A percentile compares a stretch with the other conserved stretches of the same genome.
These are phyloP conservation scores for Aureobasidium sp. DNA, from an alignment of 2,329 filamentous ascomycete genomes.

Conservation along the genomic window DNA sequence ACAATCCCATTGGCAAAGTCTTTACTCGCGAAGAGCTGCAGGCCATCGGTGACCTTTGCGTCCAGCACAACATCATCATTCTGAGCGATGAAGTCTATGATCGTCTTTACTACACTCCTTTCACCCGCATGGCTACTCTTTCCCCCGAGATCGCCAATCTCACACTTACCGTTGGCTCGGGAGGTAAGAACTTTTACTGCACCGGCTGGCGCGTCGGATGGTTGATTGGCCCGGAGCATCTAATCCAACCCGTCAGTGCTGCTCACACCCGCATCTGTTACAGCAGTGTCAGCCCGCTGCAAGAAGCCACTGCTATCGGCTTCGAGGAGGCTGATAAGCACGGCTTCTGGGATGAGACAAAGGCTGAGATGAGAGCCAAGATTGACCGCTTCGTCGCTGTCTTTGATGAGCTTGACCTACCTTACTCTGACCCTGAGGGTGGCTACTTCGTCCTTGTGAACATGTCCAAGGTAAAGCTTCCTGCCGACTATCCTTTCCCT, in stretches of 20 bases:
- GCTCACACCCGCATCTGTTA: slow-evolving; percentile 97
- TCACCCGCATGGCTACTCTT: slow-evolving; percentile 83
- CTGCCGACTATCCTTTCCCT: slow-evolving; percentile 79
- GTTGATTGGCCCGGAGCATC: slow-evolving; percentile 78
- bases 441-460: slow-evolving; percentile 98
- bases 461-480: slow-evolving; percentile 77
- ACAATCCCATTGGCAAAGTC: slow-evolving; percentile 96
- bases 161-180: slow-evolving; percentile 89
- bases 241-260: slow-evolving; percentile 85
- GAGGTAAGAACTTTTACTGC: slow-evolving; percentile 96
- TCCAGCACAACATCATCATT: slow-evolving; percentile 90
- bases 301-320: slow-evolving; percentile 88
- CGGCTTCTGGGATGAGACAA: slow-evolving; percentile 80
- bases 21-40: slow-evolving; percentile 77
- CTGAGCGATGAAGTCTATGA: slow-evolving; percentile 65
- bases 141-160: slow-evolving; percentile 82
- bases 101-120: slow-evolving; percentile 87
- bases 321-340: slow-evolving; percentile 82
- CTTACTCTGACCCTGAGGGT: slow-evolving; percentile 85
- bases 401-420: slow-evolving; percentile 41
- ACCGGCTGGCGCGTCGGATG: slow-evolving; percentile 97
- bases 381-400: slow-evolving; percentile 74
- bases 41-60: slow-evolving; percentile 76
- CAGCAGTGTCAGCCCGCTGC: slow-evolving; percentile 82
- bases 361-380: slow-evolving; percentile 82